Evolutionary conservation across 257 asterid genomes (phyloP), one percentile per base, ranked within the genome.

Genomic region (Nicotiana undulata): DNA sequence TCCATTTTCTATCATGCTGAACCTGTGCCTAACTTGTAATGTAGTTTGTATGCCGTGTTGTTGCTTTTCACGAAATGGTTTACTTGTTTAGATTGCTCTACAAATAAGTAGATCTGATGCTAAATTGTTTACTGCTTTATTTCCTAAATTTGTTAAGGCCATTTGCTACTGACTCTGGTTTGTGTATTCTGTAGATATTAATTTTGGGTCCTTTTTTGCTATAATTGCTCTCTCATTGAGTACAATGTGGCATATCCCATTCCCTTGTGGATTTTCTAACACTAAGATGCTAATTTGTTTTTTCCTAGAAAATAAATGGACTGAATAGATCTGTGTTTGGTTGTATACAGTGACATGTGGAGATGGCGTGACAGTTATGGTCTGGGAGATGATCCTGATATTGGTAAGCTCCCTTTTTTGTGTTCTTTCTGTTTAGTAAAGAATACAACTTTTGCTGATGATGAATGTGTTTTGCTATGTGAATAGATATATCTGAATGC

Each of bases 361-460:
- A 91, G 85, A 85, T 93, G 97, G 98, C 87, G 90, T 59, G 87
- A 87, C 63, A 91, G 85, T 66, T 92, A 84, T 82, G n/a, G 80
- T 82, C 88, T 91, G 58, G 92, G 88, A 83, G 94, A 91, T 72
- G 85, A 66, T 79, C 75, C 90, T 34, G 75, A 74, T 64, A 63
- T 87, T 66, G 99, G 99, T 88, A 81, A 88, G 87, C 74, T 67
- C 26, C 26, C 8, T 63, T 65, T 59, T 46, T 26, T 40, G 11
- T 40, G 11, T 40, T 77, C n/a, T 16, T 16, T 46, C 12, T 44
- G 22, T 18, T 51, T 9, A 31, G 4, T 26, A 17, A 37, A 5
- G 49, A 31, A 20, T 28, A 16, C 78, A 46, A 72, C 37, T 72
- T 40, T 40, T 46, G 49, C 70, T 82, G 82, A 76, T 79, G 84